These are phyloP conservation scores for Pythium scleroteichum DNA, from an alignment of 352 stramenopile species.

Conservation along the genomic window DNA sequence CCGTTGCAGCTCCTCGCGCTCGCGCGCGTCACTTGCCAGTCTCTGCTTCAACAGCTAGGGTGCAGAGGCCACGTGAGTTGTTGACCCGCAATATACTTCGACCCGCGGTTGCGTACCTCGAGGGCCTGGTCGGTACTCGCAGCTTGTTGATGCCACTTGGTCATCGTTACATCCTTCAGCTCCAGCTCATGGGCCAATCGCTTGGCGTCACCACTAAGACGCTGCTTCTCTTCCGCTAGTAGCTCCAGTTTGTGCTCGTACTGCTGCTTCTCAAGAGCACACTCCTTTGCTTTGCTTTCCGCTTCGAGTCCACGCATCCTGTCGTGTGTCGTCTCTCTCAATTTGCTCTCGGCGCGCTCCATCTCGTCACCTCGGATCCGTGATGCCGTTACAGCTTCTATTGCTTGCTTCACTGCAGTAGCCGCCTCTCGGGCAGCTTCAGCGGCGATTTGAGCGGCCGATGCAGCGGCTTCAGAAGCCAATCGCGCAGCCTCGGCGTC, in stretches of 20 bases:
- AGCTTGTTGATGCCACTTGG: conserved; percentile 35
- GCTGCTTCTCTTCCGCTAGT: conserved; percentile 35
- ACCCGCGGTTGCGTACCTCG: conserved; percentile 32
- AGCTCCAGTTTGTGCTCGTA: conserved; percentile 30
- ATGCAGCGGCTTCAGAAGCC: conserved; percentile 7
- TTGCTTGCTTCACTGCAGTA: conserved; percentile 25
- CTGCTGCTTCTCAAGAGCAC: conserved; percentile 28
- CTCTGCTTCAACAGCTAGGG: conserved; percentile 48
- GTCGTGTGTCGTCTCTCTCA: neutral
- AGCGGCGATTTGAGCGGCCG: conserved; percentile 18
- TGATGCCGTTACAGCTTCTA: conserved; percentile 8
- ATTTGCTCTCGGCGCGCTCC: conserved; percentile 7
- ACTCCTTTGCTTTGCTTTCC: conserved; percentile 25
- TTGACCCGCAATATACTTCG: too few relatives aligned
- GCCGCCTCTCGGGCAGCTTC: conserved; percentile 33
- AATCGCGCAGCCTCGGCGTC: conserved; percentile 12
- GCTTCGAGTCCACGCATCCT: neutral
- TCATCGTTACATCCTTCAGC: conserved; percentile 32
- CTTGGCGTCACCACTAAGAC: conserved; percentile 30
- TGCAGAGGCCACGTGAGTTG: too few relatives aligned
- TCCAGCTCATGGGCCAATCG: conserved; percentile 39
- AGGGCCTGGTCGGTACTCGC: conserved; percentile 47
- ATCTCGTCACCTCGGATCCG: neutral
- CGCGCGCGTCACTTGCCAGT: conserved; percentile 44
- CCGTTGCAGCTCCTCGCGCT: conserved; percentile 58